Evolutionary conservation across 176 grass and related monocot genomes (phyloP), one percentile per base, ranked within the genome.

Genomic region (Musa itinerans): DNA sequence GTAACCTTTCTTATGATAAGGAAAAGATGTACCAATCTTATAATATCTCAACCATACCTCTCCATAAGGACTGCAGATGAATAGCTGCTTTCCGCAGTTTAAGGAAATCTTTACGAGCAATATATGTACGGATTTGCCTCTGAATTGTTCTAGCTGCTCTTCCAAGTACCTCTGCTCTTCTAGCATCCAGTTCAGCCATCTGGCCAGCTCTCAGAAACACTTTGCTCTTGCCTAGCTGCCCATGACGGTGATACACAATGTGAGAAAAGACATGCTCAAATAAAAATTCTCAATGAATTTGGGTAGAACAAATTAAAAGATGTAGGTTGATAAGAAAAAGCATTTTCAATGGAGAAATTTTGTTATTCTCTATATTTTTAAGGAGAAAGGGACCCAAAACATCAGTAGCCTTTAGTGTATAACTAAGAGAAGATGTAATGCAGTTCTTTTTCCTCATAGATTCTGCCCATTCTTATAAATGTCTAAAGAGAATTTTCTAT

Each of bases 181-280:
- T 89, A 78, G 95, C 95, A 80, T 99, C 95, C 43, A 99, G 75
- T 77, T 99, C 95, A 76, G 95, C 95, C 95, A 99, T 99, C 78
- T 99, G 95, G 71, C 95, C 95, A 87, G 90, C 90, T 87, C 90
- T 89, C 56, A 99, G 82, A 79, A 99, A 99, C 70, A 94, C 95
- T 81, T 99, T 99, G 25, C 86, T 94, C 80, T 81, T 87, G 74
- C 95, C 95, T 71, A 99, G 91, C 95, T 99, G 88, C 17, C 69
- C 34, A 70, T n/a, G 34, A 5, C 19, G 51, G 52, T 11, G 17
- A n/a, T 19, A 20, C 17, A 19, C 26, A 69, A 49, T 50, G 5
- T 21, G 10, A 20, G 50, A 69, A 51, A 9, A 70, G 17, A 19
- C 51, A 21, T 70, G 10, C 43, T 11, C 34, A 50, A 52, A 68